Evolutionary conservation across 2,329 filamentous ascomycete species (phyloP).

Genomic region (Fusarium nisikadoi): DNA sequence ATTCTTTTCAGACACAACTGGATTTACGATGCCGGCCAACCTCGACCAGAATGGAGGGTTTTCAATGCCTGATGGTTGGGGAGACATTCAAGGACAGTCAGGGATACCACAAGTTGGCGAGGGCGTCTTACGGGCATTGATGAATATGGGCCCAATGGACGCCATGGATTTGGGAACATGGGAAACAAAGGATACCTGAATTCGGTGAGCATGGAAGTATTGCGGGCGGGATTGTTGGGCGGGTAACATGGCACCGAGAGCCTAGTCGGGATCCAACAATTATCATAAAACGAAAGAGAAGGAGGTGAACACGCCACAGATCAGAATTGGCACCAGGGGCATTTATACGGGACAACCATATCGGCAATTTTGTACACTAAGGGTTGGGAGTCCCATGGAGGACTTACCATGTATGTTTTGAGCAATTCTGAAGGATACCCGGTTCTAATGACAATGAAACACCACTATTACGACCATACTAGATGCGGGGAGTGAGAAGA

Average conservation of each 20-base stretch:
- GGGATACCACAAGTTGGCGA: slow-evolving; percentile 67
- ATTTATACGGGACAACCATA: slow-evolving; percentile 28
- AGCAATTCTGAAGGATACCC: slow-evolving; percentile 35
- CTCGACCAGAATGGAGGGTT: slow-evolving; percentile 50
- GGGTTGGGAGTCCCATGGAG: slow-evolving; percentile 23
- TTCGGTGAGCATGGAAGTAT: slow-evolving; percentile 10
- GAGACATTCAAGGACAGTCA: slow-evolving; percentile 53
- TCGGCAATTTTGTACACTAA: slow-evolving; percentile 34
- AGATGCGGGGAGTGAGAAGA: background rate
- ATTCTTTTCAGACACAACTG: slow-evolving; percentile 54
- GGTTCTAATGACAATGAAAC: slow-evolving; percentile 31
- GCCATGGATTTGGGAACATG: slow-evolving; percentile 66
- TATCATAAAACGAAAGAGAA: slow-evolving; percentile 13
- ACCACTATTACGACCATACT: slow-evolving; percentile 9
- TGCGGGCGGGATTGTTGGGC: background rate
- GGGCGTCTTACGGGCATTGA: slow-evolving; percentile 65
- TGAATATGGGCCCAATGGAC: slow-evolving; percentile 70
- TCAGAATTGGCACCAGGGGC: slow-evolving; percentile 15
- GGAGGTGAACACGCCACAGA: slow-evolving; percentile 3
- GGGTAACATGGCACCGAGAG: background rate
- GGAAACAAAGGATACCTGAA: slow-evolving; percentile 52
- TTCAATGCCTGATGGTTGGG: slow-evolving; percentile 58
- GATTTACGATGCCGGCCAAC: slow-evolving; percentile 49
- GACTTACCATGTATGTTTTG: slow-evolving; percentile 14
- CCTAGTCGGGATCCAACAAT: background rate